Evolutionary conservation across 2,329 filamentous ascomycete species (phyloP).

Genomic region (Diplodia corticola): DNA sequence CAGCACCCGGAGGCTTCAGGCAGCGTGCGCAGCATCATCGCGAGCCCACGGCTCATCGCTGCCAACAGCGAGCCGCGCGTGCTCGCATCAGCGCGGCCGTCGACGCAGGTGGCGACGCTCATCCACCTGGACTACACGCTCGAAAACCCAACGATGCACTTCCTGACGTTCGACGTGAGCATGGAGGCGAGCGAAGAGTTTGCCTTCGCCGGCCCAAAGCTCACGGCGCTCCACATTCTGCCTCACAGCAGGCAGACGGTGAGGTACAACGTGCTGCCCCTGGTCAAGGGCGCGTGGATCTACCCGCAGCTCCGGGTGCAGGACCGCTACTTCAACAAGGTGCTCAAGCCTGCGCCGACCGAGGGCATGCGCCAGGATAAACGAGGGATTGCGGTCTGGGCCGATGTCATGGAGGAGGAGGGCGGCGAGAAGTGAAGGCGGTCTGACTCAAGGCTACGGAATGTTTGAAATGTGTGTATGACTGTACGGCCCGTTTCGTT

Average conservation of each 20-base stretch:
- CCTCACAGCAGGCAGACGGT: constrained; percentile 75
- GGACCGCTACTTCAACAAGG: constrained; percentile 93
- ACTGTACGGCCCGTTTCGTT: background rate
- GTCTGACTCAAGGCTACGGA: background rate
- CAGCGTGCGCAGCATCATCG: constrained; percentile 56
- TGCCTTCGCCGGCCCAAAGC: constrained; percentile 87
- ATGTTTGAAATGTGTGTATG: constrained; percentile 6
- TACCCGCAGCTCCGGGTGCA: constrained; percentile 73
- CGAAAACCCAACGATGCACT: constrained; percentile 93
- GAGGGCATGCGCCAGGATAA: constrained; percentile 63
- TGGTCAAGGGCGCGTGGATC: constrained; percentile 65
- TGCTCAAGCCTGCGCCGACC: constrained; percentile 75
- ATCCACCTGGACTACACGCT: constrained; percentile 64
- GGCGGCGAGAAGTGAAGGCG: constrained; percentile 24
- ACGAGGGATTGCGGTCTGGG: constrained; percentile 49
- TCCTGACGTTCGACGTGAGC: constrained; percentile 84
- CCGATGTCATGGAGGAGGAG: constrained; percentile 23
- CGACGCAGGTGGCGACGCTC: constrained; percentile 30
- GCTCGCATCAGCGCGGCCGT: constrained; percentile 54
- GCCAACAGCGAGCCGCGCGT: constrained; percentile 86
- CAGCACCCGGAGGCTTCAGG: constrained; percentile 32
- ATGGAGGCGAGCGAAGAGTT: constrained; percentile 95
- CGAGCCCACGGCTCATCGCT: constrained; percentile 76
- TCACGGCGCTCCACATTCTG: constrained; percentile 74
- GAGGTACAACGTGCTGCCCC: constrained; percentile 73